Evolutionary conservation across 2,329 filamentous ascomycete genomes (phyloP), one percentile per base, ranked within the genome.

Genomic region (Pseudocercospora ulei): DNA sequence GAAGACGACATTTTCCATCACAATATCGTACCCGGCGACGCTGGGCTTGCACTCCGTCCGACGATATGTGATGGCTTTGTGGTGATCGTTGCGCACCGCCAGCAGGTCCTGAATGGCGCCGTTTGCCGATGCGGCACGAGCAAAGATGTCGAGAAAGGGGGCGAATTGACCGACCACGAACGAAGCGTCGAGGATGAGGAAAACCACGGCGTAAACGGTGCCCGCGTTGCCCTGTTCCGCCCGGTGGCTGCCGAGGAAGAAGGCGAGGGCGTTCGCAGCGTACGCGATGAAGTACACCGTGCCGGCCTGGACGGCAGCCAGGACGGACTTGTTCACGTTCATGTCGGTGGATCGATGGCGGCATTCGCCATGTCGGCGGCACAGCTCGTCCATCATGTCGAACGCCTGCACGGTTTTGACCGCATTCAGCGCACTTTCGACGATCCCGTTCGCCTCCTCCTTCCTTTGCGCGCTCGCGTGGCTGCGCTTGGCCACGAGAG

Each of bases 131-230:
- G 73, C 67, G 0, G 76, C 75, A 19, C 62, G 62, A 56, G 62
- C 65, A 53, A 65, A 73, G 50, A 56, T 68, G 57, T 76, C 73
- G 8, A 81, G 60, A 33, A 79, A 69, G 0, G 77, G 77, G 0
- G 75, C 75, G 34, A 79, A 73, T 36, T 71, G 69, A 18, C 76
- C 74, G 14, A 80, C 65, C 20, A 80, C 68, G 33, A 80, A 72
- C 5, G 74, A 75, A 16, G 74, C 73, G 47, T 80, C 76, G 1
- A 79, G 65, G 7, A 79, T 71, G 18, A 80, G 62, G 37, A 79
- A 75, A 7, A 79, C 73, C 18, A 78, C 75, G 0, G 75, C 76
- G 48, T 78, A 79, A 9, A 76, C 65, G 1, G 69, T 71, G 20
- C 70, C 69, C 16, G 68, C 69, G 26, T 54, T 23, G 5, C 51